Percentiles rank a stretch among this genome's conserved stretches.
These are phyloP conservation scores for Chrysoporthe cubensis DNA, from an alignment of 2,329 filamentous ascomycete species.

Conservation along the genomic window DNA sequence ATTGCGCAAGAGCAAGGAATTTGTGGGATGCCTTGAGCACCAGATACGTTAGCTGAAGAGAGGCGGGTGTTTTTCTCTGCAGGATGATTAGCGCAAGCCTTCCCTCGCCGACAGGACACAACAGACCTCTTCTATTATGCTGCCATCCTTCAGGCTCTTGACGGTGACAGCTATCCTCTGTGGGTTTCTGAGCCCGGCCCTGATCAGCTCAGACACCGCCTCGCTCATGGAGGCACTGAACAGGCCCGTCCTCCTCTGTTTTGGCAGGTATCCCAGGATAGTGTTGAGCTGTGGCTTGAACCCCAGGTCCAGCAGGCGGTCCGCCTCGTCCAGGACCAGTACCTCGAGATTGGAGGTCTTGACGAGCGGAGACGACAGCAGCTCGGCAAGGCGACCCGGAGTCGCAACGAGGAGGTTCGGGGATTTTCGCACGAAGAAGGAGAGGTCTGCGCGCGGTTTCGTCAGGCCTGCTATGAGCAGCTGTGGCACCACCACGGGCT, in stretches of 20 bases:
- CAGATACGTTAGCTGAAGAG: conserved; percentile 88
- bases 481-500: conserved; percentile 75
- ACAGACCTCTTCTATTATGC: conserved; percentile 64
- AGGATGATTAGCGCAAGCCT: not conserved
- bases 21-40: conserved; percentile 78
- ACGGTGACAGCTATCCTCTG: conserved; percentile 95
- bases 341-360: conserved; percentile 91
- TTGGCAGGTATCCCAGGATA: conserved; percentile 82
- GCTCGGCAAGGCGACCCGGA: conserved; percentile 84
- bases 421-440: conserved; percentile 78
- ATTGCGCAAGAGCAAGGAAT: conserved; percentile 70
- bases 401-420: conserved; percentile 91
- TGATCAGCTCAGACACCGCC: conserved; percentile 89
- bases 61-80: conserved; percentile 79
- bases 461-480: conserved; percentile 81
- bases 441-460: conserved; percentile 84
- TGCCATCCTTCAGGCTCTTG: conserved; percentile 70
- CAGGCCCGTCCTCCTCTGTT: conserved; percentile 88
- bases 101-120: not conserved
- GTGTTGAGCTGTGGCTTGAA: conserved; percentile 90
- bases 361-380: conserved; percentile 84
- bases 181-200: conserved; percentile 89
- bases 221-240: conserved; percentile 97
- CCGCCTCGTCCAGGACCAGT: conserved; percentile 91
- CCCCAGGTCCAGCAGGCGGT: conserved; percentile 87